A percentile compares a stretch with the other conserved stretches of the same genome.
Conservation (phyloP, 495 filamentous ascomycete species). For the Penicillium waksmanii region DNA sequence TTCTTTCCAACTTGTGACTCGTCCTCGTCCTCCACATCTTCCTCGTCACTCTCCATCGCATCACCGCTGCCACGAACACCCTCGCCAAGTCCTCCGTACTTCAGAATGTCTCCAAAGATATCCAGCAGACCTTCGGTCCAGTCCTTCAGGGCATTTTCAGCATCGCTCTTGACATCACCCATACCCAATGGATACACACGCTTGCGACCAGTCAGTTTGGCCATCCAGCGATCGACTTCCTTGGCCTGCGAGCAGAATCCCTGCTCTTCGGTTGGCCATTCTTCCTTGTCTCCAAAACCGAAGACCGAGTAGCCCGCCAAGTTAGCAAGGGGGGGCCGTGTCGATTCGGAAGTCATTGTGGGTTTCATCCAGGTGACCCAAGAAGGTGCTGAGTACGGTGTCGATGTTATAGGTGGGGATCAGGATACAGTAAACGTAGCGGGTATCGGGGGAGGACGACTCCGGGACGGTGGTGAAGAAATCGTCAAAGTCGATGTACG, state of each 20-base stretch:
- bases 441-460: slow-evolving; percentile 47
- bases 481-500: slow-evolving; percentile 87
- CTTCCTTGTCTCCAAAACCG: slow-evolving; percentile 87
- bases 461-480: slow-evolving; percentile 71
- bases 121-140: slow-evolving; percentile 79
- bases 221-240: slow-evolving; percentile 93
- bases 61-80: slow-evolving; percentile 82
- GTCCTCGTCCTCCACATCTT: slow-evolving; percentile 59
- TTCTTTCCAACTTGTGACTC: slow-evolving; percentile 38
- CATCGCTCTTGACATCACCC: slow-evolving; percentile 80
- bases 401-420: slow-evolving; percentile 93
- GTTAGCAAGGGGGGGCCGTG: slow-evolving; percentile 76
- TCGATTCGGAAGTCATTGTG: slow-evolving; percentile 96
- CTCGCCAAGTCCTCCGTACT: slow-evolving; percentile 71
- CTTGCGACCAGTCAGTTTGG: slow-evolving; percentile 80
- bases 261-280: slow-evolving; percentile 87
- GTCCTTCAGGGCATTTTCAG: slow-evolving; percentile 64
- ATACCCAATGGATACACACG: slow-evolving; percentile 83
- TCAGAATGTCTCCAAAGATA: slow-evolving; percentile 63
- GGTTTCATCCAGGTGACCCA: slow-evolving; percentile 84
- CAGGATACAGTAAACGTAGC: slow-evolving; percentile 81
- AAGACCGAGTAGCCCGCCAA: slow-evolving; percentile 90
- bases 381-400: slow-evolving; percentile 77
- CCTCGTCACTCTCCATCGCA: slow-evolving; percentile 80
- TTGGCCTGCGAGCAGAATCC: slow-evolving; percentile 91